These are phyloP conservation scores for Neurospora intermedia DNA, from an alignment of 495 filamentous ascomycete species.

Conservation along the genomic window DNA sequence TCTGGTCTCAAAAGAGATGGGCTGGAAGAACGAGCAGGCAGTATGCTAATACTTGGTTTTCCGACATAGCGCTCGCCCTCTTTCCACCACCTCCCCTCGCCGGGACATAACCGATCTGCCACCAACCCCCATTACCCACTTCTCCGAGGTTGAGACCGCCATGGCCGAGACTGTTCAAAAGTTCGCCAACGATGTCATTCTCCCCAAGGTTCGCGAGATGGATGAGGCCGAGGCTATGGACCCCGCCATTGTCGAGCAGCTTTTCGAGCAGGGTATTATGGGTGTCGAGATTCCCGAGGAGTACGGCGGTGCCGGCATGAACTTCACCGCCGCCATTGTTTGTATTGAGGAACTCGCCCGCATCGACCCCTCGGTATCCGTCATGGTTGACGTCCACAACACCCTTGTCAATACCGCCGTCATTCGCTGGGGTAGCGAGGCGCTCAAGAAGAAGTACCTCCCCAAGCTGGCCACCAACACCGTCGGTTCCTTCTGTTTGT, in stretches of 20 bases:
- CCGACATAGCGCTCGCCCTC: slow-evolving; percentile 43
- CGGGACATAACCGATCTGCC: slow-evolving; percentile 54
- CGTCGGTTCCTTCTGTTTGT: slow-evolving; percentile 92
- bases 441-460: slow-evolving; percentile 73
- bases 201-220: slow-evolving; percentile 93
- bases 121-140: slow-evolving; percentile 86
- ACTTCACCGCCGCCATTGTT: slow-evolving; percentile 92
- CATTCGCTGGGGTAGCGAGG: slow-evolving; percentile 68
- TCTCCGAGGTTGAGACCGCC: slow-evolving; percentile 80
- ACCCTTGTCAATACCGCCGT: slow-evolving; percentile 93
- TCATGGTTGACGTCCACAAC: slow-evolving; percentile 93
- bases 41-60: slow-evolving; percentile 4
- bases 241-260: slow-evolving; percentile 69
- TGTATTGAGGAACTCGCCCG: slow-evolving; percentile 94
- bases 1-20: neutral
- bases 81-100: slow-evolving; percentile 58
- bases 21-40: neutral
- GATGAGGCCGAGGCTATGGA: slow-evolving; percentile 97
- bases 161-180: slow-evolving; percentile 87
- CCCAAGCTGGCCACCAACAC: slow-evolving; percentile 80
- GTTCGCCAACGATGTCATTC: slow-evolving; percentile 78
- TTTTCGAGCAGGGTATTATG: slow-evolving; percentile 98
- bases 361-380: slow-evolving; percentile 89
- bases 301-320: slow-evolving; percentile 94
- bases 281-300: slow-evolving; percentile 95